These are phyloP conservation scores for Penicillium digitatum DNA, from an alignment of 2,329 filamentous ascomycete species.

Conservation along the genomic window DNA sequence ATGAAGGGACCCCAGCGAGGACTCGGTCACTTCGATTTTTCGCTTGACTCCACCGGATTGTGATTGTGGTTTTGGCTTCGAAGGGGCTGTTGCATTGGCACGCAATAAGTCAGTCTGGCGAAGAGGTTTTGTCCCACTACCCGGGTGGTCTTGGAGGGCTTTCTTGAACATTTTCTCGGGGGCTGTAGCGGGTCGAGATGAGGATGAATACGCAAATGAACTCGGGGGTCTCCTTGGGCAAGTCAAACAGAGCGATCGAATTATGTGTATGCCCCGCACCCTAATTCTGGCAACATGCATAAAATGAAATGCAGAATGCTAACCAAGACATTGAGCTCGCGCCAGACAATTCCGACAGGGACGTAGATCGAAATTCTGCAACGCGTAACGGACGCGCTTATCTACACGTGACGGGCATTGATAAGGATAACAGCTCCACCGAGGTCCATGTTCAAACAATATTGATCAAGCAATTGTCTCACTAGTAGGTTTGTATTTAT, in stretches of 20 bases:
- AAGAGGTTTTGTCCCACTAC: conserved; percentile 31
- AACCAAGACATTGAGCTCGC: conserved; percentile 1
- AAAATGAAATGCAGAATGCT: conserved; percentile 13
- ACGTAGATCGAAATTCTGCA: conserved; percentile 8
- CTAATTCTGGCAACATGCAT: conserved; percentile 27
- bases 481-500: neutral
- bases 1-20: conserved; percentile 43
- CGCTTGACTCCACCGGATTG: conserved; percentile 36
- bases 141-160: conserved; percentile 40
- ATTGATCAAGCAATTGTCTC: neutral
- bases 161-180: conserved; percentile 39
- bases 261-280: conserved; percentile 17
- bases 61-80: conserved; percentile 23
- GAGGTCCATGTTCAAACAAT: neutral
- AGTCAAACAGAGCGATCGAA: conserved; percentile 23
- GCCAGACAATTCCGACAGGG: neutral
- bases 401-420: conserved; percentile 2
- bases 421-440: conserved; percentile 1
- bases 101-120: conserved; percentile 31
- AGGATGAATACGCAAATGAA: conserved; percentile 27
- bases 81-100: conserved; percentile 23
- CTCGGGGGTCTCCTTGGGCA: conserved; percentile 18
- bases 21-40: conserved; percentile 37
- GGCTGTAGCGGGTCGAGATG: conserved; percentile 15
- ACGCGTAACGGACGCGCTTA: conserved; percentile 12